A percentile compares a stretch with the other conserved stretches of the same genome.
Evolutionary conservation across 2,329 filamentous ascomycete genomes (phyloP).

Genomic region (Didymella keratinophila): DNA sequence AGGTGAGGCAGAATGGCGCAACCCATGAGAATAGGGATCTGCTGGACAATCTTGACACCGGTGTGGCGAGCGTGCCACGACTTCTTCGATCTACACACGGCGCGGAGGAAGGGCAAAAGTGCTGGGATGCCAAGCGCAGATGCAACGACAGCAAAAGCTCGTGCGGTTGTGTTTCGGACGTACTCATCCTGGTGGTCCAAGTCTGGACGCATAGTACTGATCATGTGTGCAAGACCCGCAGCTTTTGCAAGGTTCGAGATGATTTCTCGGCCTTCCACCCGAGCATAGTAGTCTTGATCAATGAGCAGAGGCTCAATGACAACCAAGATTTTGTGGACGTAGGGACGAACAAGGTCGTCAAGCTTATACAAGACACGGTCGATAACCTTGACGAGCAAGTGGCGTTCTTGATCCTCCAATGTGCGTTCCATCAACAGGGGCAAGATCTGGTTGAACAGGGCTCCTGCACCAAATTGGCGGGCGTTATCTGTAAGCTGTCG

Average conservation of each 20-base stretch:
- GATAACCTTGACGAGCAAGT: conserved; percentile 98
- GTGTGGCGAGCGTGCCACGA: conserved; percentile 98
- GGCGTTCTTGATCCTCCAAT: conserved; percentile 95
- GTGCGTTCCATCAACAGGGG: conserved; percentile 98
- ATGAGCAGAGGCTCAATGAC: conserved; percentile 99
- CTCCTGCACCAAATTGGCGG: conserved; percentile 89
- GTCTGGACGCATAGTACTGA: conserved; percentile 98
- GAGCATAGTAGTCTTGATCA: conserved; percentile 98
- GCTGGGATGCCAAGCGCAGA: conserved; percentile 96
- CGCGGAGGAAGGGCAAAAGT: conserved; percentile 90
- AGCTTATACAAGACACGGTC: conserved; percentile 98
- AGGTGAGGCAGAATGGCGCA: conserved; percentile 95
- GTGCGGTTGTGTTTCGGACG: conserved; percentile 94
- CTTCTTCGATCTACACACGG: conserved; percentile 97
- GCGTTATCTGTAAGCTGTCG: conserved; percentile 98
- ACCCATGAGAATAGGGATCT: conserved; percentile 98
- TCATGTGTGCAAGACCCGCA: conserved; percentile 97
- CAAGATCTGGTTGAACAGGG: conserved; percentile 96
- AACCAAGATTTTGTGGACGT: conserved; percentile 97
- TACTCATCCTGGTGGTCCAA: conserved; percentile 99
- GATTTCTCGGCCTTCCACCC: conserved; percentile 97
- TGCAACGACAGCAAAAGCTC: conserved; percentile 96
- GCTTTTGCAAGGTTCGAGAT: conserved; percentile 98
- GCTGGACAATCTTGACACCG: conserved; percentile 98
- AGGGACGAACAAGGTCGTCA: conserved; percentile 93